These are phyloP conservation scores for Metarhizium guizhouense DNA, from an alignment of 2,329 filamentous ascomycete species.

Conservation along the genomic window DNA sequence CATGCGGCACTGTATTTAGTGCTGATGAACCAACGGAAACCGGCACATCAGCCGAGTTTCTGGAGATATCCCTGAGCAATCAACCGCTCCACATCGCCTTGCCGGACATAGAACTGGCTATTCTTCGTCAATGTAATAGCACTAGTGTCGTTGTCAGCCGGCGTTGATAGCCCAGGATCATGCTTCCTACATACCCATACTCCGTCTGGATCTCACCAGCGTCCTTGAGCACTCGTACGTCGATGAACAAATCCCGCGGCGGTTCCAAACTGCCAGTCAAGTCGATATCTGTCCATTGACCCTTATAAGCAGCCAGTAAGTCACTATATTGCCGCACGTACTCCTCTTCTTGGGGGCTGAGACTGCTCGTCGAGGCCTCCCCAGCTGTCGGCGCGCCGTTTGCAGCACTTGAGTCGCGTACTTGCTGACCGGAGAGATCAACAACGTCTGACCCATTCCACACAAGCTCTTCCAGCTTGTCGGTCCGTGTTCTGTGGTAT, in stretches of 20 bases:
- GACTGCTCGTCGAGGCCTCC: constrained; percentile 56
- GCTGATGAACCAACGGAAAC: not conserved
- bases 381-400: constrained; percentile 26
- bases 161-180: not conserved
- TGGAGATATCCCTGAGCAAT: constrained; percentile 94
- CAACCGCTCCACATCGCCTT: constrained; percentile 88
- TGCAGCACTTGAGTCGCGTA: constrained; percentile 27
- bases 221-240: constrained; percentile 91
- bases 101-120: constrained; percentile 93
- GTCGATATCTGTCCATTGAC: constrained; percentile 97
- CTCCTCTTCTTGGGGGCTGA: constrained; percentile 94
- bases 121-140: constrained; percentile 96
- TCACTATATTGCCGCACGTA: constrained; percentile 90
- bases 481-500: constrained; percentile 82
- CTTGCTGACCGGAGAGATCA: constrained; percentile 55
- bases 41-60: constrained; percentile 59
- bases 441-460: constrained; percentile 84
- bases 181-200: constrained; percentile 77
- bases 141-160: constrained; percentile 35
- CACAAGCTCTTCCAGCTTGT: constrained; percentile 87
- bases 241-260: constrained; percentile 91
- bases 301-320: constrained; percentile 90
- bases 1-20: not conserved
- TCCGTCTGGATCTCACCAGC: constrained; percentile 98
- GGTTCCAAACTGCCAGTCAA: constrained; percentile 89